phyloP scores from a whole-genome alignment of 768 basidiomycete species.

The Lentinula lateritia region DNA sequence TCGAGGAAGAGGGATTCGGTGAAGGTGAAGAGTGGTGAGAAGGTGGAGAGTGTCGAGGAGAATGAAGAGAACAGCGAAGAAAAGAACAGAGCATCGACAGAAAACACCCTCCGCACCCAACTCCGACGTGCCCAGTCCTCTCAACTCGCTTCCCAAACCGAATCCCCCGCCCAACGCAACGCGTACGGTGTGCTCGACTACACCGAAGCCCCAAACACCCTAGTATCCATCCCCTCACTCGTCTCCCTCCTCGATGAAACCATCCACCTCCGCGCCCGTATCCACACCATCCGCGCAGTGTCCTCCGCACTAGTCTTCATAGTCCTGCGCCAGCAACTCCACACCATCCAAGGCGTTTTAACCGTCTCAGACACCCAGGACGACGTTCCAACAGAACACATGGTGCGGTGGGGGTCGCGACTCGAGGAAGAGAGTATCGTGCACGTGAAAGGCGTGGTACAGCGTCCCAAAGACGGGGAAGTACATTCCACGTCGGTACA shows the following conservation, averaged over 20 bases:
- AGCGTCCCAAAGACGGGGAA: neutral
- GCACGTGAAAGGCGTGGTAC: neutral
- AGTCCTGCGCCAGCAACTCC: conserved; percentile 12
- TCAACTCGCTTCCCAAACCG: neutral
- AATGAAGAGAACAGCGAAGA: neutral
- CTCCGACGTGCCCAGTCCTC: neutral
- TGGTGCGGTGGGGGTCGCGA: neutral
- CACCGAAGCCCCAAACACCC: neutral
- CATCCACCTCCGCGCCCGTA: neutral
- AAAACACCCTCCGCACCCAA: neutral
- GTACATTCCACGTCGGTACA: neutral
- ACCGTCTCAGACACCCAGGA: neutral
- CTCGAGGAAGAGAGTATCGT: neutral
- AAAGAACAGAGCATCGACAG: too few species aligned
- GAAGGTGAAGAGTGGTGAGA: too few species aligned
- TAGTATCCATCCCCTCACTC: too few species aligned
- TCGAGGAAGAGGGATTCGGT: neutral
- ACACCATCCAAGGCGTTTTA: conserved; percentile 16
- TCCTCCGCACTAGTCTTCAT: too few species aligned
- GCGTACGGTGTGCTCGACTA: neutral
- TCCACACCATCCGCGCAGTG: conserved; percentile 2
- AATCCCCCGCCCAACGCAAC: neutral
- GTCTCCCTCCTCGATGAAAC: neutral
- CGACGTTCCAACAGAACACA: neutral
- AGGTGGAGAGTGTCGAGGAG: neutral